Percentiles rank a stretch among this genome's conserved stretches.
Conservation (phyloP, 306 rosid species). For the Hippophae rhamnoides region DNA sequence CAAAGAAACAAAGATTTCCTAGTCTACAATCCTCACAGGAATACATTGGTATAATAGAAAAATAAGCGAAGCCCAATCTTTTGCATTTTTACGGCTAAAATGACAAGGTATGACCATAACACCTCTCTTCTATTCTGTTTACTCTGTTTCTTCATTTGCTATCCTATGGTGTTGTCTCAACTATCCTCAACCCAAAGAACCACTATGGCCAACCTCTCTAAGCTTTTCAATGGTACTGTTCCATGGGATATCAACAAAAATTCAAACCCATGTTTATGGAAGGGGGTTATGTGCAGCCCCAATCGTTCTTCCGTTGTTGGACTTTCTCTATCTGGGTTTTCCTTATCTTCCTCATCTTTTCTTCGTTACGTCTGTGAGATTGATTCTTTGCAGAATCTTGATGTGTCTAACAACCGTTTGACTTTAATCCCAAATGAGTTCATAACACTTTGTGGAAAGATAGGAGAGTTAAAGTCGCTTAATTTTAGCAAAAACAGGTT, state of each 20-base stretch:
- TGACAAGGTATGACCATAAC: slow-evolving; percentile 30
- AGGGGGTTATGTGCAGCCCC: slow-evolving; percentile 41
- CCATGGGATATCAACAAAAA: slow-evolving; percentile 22
- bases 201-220: slow-evolving; percentile 33
- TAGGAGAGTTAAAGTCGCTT: slow-evolving; percentile 30
- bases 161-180: slow-evolving; percentile 35
- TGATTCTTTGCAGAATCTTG: slow-evolving; percentile 45
- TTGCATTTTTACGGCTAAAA: slow-evolving; percentile 6
- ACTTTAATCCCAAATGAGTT: slow-evolving; percentile 37
- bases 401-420: slow-evolving; percentile 40
- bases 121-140: slow-evolving; percentile 11
- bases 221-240: background rate
- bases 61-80: background rate
- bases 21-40: background rate
- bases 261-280: slow-evolving; percentile 59
- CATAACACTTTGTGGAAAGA: slow-evolving; percentile 44
- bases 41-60: background rate
- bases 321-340: slow-evolving; percentile 26
- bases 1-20: too few relatives aligned
- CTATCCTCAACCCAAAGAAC: slow-evolving; percentile 39
- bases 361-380: slow-evolving; percentile 44
- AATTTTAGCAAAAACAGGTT: slow-evolving; percentile 45
- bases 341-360: slow-evolving; percentile 32
- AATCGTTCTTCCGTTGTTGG: slow-evolving; percentile 21
- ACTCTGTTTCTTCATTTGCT: slow-evolving; percentile 19